Base-by-base conservation (phyloP, 495 filamentous ascomycete genomes). In the Hypoxylon perforatum region DNA sequence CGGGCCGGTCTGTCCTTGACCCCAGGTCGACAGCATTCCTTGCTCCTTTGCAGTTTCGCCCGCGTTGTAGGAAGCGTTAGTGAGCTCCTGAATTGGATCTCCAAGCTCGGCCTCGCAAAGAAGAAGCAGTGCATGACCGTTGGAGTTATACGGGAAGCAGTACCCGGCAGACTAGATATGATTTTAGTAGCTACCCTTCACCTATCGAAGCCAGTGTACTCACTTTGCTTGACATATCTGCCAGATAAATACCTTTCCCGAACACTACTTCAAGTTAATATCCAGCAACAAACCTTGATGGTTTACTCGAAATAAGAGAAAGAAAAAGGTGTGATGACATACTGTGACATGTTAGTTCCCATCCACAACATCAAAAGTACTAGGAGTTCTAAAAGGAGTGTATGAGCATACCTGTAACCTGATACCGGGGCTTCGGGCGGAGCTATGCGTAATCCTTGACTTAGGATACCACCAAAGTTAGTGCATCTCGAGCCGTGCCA, bases 221-320 rank as follows among this genome's bases (percentile, higher is more conserved):
- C 49, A 60, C 72, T 48, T 83, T 84, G 85, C 63, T 82, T 47
- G 86, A 89, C 77, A 91, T 91, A 70, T 97, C 93, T 11, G 93
- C 92, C 1, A 96, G 81, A 72, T 97, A 96, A 42, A 96, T 87
- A n/a, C 93, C 93, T 73, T 95, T 94, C 64, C 90, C 92, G 65
- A 95, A 96, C 81, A 83, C 63, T 65, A 11, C 10, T 1, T 28
- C 17, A 42, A 3, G 49, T 65, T 60, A 65, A 25, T 39, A 60
- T 22, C 14, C 21, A 81, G 71, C 50, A 49, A 25, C 57, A 49
- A 45, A 44, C 17, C 9, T 1, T 44, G 17, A 18, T 44, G 4
- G n/a, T 21, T 0, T 28, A 25, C 23, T 19, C 22, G 23, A 21
- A 1, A 25, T 30, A 50, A 7, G 11, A 8, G 17, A 35, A 19